Percentiles rank a stretch among this genome's conserved stretches.
Evolutionary conservation across 2,329 filamentous ascomycete species (phyloP).

Genomic region (Neocucurbitaria cava): DNA sequence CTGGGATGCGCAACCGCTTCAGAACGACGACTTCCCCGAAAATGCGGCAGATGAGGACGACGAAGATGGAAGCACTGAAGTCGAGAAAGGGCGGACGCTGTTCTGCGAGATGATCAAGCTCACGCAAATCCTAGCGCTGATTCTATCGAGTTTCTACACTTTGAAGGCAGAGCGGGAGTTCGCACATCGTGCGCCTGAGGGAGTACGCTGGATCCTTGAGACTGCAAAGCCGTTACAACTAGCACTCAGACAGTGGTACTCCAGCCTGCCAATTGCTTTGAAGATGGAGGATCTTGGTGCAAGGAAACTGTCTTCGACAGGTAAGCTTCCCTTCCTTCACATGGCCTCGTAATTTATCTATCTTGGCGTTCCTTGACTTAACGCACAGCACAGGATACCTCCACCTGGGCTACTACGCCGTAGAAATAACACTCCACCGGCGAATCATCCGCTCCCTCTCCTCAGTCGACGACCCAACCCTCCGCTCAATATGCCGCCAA

Average conservation of each 20-base stretch:
- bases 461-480: constrained; percentile 34
- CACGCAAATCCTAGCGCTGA: constrained; percentile 60
- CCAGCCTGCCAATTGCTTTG: constrained; percentile 54
- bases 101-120: constrained; percentile 62
- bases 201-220: constrained; percentile 59
- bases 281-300: constrained; percentile 56
- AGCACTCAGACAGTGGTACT: constrained; percentile 61
- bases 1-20: constrained; percentile 61
- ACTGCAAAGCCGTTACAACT: constrained; percentile 62
- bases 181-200: constrained; percentile 49
- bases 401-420: constrained; percentile 55
- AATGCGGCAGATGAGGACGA: constrained; percentile 42
- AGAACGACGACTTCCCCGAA: constrained; percentile 54
- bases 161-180: constrained; percentile 56
- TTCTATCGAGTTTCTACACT: constrained; percentile 61
- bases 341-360: too few species aligned
- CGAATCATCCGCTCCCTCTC: constrained; percentile 49
- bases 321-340: constrained; percentile 16
- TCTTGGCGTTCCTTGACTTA: too few species aligned
- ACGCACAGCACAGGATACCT: constrained; percentile 48
- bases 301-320: constrained; percentile 40
- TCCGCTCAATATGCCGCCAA: constrained; percentile 49
- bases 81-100: constrained; percentile 46
- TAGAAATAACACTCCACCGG: constrained; percentile 56
- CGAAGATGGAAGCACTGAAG: constrained; percentile 44